phyloP scores from a whole-genome alignment of 495 filamentous ascomycete species.

The Cercophora samala region DNA sequence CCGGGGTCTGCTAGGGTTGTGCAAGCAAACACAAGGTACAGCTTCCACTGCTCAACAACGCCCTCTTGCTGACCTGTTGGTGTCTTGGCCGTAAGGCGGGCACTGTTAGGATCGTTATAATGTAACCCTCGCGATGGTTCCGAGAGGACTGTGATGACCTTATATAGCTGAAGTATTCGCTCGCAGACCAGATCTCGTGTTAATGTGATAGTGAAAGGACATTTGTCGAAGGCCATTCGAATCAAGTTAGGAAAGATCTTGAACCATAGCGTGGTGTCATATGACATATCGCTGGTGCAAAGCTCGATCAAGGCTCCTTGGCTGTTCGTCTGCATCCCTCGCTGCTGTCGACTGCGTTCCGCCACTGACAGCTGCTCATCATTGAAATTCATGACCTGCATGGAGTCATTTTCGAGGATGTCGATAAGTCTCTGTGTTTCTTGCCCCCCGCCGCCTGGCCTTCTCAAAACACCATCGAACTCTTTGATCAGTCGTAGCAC shows the following conservation, averaged over 20 bases:
- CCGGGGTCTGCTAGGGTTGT: constrained; percentile 88
- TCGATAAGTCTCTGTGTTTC: constrained; percentile 71
- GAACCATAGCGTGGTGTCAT: constrained; percentile 93
- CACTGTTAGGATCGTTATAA: constrained; percentile 46
- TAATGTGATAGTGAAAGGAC: constrained; percentile 83
- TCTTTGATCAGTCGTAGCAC: constrained; percentile 90
- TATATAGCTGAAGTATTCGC: constrained; percentile 87
- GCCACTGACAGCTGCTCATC: constrained; percentile 90
- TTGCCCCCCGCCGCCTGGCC: constrained; percentile 53
- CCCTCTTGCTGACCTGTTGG: constrained; percentile 80
- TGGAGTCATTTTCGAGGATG: constrained; percentile 85
- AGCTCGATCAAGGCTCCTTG: constrained; percentile 88
- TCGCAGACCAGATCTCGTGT: constrained; percentile 89
- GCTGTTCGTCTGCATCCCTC: constrained; percentile 79
- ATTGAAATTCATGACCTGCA: constrained; percentile 84
- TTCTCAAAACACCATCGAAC: constrained; percentile 85
- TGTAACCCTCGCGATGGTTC: constrained; percentile 65
- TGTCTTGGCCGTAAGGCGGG: constrained; percentile 48
- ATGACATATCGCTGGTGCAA: constrained; percentile 91
- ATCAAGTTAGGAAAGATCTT: constrained; percentile 97
- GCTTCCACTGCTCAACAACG: constrained; percentile 94
- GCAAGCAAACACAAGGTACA: constrained; percentile 97
- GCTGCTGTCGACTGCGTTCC: constrained; percentile 86
- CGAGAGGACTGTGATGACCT: constrained; percentile 70
- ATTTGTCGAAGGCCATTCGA: constrained; percentile 83